Base-by-base conservation (phyloP, 441 rosid species). In the Capsella rubella region DNA sequence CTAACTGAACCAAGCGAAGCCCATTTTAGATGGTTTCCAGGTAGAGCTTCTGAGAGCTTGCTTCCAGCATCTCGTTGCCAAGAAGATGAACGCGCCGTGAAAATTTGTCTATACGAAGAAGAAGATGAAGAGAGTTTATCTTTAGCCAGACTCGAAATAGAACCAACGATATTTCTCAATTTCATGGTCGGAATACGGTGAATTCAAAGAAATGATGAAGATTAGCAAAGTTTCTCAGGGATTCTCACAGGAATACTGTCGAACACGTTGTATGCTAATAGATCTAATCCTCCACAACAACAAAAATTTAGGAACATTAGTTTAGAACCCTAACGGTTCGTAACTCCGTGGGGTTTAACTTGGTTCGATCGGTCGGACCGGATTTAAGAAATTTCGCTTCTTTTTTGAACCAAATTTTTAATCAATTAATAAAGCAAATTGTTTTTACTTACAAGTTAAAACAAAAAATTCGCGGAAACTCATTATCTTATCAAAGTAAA, bases 1-100 rank as follows among this genome's bases (percentile, higher is more conserved):
- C 92, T 84, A 72, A 76, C 82, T 64, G 58, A 83, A 67, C 97
- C 95, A 77, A 90, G 80, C 64, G 89, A 89, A 21, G 78, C 81
- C 93, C 91, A 87, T 69, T 76, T 87, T 73, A 56, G 14, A 63
- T 79, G 84, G 37, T 79, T 79, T 13, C 84, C 71, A 4, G 95
- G 94, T 78, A 89, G 78, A 14, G 80, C 75, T 74, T 58, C 83
- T 7, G 47, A 70, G 49, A 15, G 62, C 32, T 51, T 73, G n/a
- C 16, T 66, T 1, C 56, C 76, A 54, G 73, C 73, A 29, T 60
- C 46, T n/a, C 64, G 64, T 40, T 53, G 82, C 49, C 55, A 35
- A 18, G 82, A 51, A 46, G 78, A 80, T 28, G 73, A 37, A 3
- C 58, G 6, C 11, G 81, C 51, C 8, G 83, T 46, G 78, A 82